Conservation (phyloP, 129 eudicot genomes). For the Chrysanthemum makinoi region DNA sequence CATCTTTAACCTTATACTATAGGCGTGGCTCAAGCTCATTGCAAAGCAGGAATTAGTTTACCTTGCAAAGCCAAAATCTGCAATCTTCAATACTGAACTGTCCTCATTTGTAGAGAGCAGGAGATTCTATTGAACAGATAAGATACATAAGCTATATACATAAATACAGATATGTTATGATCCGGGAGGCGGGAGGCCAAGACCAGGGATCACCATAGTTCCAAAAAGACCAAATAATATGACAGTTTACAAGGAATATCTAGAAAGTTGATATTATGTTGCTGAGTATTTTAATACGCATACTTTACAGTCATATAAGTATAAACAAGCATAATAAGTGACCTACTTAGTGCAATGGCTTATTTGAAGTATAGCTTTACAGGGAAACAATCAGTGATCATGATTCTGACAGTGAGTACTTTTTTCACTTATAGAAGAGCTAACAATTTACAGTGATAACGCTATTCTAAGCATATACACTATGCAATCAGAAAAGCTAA, state of each 20-base stretch:
- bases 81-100: slow-evolving; percentile 78
- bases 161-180: slow-evolving; percentile 1
- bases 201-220: background rate
- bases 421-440: slow-evolving; percentile 13
- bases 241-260: background rate
- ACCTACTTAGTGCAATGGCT: background rate
- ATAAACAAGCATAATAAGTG: background rate
- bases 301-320: slow-evolving; percentile 2
- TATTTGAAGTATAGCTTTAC: slow-evolving; percentile 1
- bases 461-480: background rate
- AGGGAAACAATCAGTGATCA: background rate
- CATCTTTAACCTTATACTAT: slow-evolving; percentile 3
- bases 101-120: slow-evolving; percentile 74
- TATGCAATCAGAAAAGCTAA: slow-evolving; percentile 11
- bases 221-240: background rate
- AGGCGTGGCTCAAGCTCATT: background rate
- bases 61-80: slow-evolving; percentile 99
- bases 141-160: slow-evolving; percentile 23
- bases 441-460: background rate
- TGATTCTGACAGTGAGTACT: background rate
- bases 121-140: slow-evolving; percentile 63
- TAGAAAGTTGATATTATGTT: too few relatives aligned
- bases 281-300: background rate
- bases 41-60: slow-evolving; percentile 23
- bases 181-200: background rate